Conservation (phyloP, 345 rosid species). For the Noccaea bulbosa region DNA sequence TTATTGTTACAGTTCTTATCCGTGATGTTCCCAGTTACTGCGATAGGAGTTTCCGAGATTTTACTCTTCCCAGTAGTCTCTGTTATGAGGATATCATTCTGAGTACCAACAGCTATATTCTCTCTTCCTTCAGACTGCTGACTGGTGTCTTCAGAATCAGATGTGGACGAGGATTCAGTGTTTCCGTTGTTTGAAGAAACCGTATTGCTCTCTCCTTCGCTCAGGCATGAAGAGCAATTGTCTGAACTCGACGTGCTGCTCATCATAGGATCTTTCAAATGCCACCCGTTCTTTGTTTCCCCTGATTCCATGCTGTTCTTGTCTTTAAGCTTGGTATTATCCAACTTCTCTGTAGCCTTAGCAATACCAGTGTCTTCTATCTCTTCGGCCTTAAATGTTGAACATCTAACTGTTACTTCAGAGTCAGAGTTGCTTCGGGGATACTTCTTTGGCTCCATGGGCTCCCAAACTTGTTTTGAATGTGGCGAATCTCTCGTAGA, state of each 20-base stretch:
- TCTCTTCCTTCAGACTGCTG: constrained; percentile 75
- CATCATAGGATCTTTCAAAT: constrained; percentile 49
- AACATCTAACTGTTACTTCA: constrained; percentile 53
- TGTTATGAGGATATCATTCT: constrained; percentile 57
- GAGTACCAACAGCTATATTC: constrained; percentile 42
- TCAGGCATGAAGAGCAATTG: constrained; percentile 84
- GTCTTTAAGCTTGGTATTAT: constrained; percentile 41
- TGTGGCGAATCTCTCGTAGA: constrained; percentile 51
- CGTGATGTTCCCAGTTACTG: constrained; percentile 43
- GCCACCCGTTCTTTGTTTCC: constrained; percentile 41
- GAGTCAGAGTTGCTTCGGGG: constrained; percentile 68
- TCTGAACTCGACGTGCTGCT: constrained; percentile 74
- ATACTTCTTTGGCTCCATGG: constrained; percentile 67
- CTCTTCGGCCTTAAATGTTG: constrained; percentile 43
- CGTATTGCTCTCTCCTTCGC: constrained; percentile 89
- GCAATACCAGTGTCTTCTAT: constrained; percentile 42
- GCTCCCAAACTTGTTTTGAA: constrained; percentile 85
- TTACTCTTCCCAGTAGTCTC: constrained; percentile 58
- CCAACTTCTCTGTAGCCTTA: constrained; percentile 34
- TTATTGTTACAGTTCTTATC: constrained; percentile 34
- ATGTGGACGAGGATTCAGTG: constrained; percentile 73
- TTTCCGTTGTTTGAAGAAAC: constrained; percentile 70
- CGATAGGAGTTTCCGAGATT: constrained; percentile 29
- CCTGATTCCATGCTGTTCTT: constrained; percentile 28
- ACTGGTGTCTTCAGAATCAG: constrained; percentile 88